Evolutionary conservation across 257 asterid species (phyloP), one percentile per base, ranked within the genome.

Genomic region (Solanum sejunctum): DNA sequence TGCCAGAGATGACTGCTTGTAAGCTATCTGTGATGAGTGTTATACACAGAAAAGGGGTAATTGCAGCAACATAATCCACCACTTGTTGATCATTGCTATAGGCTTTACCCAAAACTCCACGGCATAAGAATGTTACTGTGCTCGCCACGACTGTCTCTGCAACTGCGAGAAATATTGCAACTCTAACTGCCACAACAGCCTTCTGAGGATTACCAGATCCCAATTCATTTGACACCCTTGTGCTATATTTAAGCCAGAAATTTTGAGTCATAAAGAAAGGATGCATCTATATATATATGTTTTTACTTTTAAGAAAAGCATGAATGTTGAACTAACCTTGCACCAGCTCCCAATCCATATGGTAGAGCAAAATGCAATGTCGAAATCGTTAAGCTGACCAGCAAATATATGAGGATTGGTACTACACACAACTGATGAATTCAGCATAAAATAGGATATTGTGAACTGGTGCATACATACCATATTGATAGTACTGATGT

Each of bases 401-500:
- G 36, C 21, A 32, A 86, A 21, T 80, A 23, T 32, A 43, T 6
- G 66, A 60, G 73, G 18, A 61, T 41, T 23, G 17, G 57, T n/a
- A 45, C 16, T 43, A 43, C 13, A 79, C n/a, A 81, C 12, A 60
- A 56, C 2, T 9, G 0, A 60, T 0, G 5, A 57, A 28, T 41
- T 12, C 20, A 36, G 10, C 84, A 81, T 49, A 12, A n/a, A 39
- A 49, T 16, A 26, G 61, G 3, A 36, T 28, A 28, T 12, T 13
- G 2, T 56, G 66, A 52, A 57, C 18, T 67, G 82, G 16, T 23
- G 63, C 45, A 77, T 5, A 51, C 63, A 10, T 91, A 92, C 97
- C 98, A 91, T 81, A 91, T 90, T 13, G 94, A 89, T 15, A 94
- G 85, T 15, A 93, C 93, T 64, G 97, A 91, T 57, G 98, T 93